Conservation (phyloP, 495 filamentous ascomycete genomes). For the Talaromyces proteolyticus region DNA sequence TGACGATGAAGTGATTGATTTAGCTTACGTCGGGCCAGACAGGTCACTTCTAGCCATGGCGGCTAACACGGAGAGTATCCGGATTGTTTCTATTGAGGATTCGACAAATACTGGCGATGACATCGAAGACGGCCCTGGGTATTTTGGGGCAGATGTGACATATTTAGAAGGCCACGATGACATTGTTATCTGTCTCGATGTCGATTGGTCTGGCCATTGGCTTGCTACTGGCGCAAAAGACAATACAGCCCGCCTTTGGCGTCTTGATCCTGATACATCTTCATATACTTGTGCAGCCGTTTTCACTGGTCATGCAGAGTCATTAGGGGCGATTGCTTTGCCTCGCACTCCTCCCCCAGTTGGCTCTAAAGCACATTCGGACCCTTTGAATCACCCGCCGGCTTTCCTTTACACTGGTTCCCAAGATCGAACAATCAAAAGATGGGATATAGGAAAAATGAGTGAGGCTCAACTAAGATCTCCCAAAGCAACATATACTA, state of each 20-base stretch:
- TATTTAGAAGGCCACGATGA: conserved; percentile 85
- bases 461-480: conserved; percentile 33
- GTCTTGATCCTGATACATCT: conserved; percentile 67
- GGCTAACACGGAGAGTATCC: conserved; percentile 90
- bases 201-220: conserved; percentile 96
- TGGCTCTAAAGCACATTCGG: conserved; percentile 54
- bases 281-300: conserved; percentile 74
- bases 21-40: conserved; percentile 75
- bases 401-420: conserved; percentile 83
- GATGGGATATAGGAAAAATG: conserved; percentile 64
- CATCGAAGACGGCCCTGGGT: conserved; percentile 31
- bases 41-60: conserved; percentile 80
- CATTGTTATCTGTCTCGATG: conserved; percentile 90
- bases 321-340: conserved; percentile 84
- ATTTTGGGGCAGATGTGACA: conserved; percentile 85
- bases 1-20: conserved; percentile 94
- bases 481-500: conserved; percentile 63
- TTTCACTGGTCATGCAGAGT: conserved; percentile 90
- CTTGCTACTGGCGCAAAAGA: conserved; percentile 94
- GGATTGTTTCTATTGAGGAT: conserved; percentile 63
- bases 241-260: conserved; percentile 89
- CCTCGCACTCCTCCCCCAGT: conserved; percentile 59
- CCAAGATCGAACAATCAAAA: conserved; percentile 90
- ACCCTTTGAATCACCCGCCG: conserved; percentile 75
- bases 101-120: conserved; percentile 30